Evolutionary conservation across 768 basidiomycete genomes (phyloP), one percentile per base, ranked within the genome.

Genomic region (Suillus brevipes): DNA sequence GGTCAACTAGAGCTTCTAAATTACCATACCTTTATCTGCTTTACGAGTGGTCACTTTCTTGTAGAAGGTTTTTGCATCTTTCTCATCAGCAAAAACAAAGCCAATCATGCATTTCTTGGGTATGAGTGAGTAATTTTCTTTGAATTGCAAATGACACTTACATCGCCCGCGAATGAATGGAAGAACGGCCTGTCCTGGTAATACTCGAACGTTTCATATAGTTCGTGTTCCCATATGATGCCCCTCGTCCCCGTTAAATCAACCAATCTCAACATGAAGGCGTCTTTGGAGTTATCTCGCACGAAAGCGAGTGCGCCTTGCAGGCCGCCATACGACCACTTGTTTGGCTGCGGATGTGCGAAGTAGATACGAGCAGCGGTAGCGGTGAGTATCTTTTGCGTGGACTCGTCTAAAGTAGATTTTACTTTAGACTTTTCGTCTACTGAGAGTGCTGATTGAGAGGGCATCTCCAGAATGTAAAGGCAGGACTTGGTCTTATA

Each of bases 161-260:
- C 96, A 80, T 99, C 96, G 60, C 93, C 90, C 4, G 89, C 82
- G 76, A 97, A 98, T 1, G 94, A 89, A 78, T 97, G 93, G 72
- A 99, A 97, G 84, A 89, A 96, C 2, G 90, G 84, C 66, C 95
- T 82, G 74, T 99, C 97, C 71, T 90, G 84, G 72, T 85, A 80
- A 73, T 94, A 94, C 64, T 91, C 87, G 67, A 97, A 85, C 38
- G 87, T 88, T 31, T 90, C 82, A 70, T 95, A 97, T 6, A 98
- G 77, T 75, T 97, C 95, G 68, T 97, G 93, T 64, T 94, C 88
- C 97, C 97, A 99, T 50, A 95, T 87, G 25, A 95, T 85, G 6
- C 94, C 95, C 62, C 94, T 79, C 4, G 92, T 93, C 23, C 94
- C 92, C 68, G 83, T 78, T 20, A 97, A 72, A 76, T 98, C 97